Base-by-base conservation (phyloP, 768 basidiomycete genomes). In the Boletus barrowsii region DNA sequence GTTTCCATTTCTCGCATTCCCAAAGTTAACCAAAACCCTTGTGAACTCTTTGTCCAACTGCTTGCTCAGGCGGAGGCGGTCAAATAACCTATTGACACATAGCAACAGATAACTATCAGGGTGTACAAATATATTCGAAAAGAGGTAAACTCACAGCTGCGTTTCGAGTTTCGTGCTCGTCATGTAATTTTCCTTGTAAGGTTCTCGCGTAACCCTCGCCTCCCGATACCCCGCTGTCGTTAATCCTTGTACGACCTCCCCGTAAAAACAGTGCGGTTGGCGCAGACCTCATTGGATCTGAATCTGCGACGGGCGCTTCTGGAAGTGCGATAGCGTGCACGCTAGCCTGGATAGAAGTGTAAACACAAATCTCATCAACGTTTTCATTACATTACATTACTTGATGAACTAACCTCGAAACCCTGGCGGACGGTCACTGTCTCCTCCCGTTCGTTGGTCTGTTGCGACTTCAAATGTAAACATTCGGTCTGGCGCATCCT, bases 391-490 rank as follows among this genome's bases (percentile, higher is more conserved):
- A n/a, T n/a, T n/a, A n/a, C n/a, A n/a, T n/a, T n/a, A n/a, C 11
- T 0, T 11, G 5, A 33, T 33, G 4, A 15, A 68, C 10, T 60
- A 14, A 82, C 83, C 58, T 64, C 68, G 60, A 83, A 83, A 0
- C 82, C 81, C 5, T 69, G 66, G 17, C 72, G 70, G 10, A 68
- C 61, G 1, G 65, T 62, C 2, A 81, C 79, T 5, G 72, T 70
- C 59, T 83, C 83, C 49, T 81, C 80, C 55, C 82, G 78, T 44
- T 83, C 80, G 17, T 74, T 75, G 5, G 76, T 81, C 62, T 83
- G 81, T n/a, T 0, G 73, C 65, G 0, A 85, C 83, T 42, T 79
- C 76, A 50, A 82, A 85, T 0, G 73, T 74, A 60, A 79, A 81
- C 52, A 84, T 64, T 8, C 81, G 72, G 35, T 80, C 81, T 4